phyloP scores from a whole-genome alignment of 306 rosid species.

The Prunus fruticosa region DNA sequence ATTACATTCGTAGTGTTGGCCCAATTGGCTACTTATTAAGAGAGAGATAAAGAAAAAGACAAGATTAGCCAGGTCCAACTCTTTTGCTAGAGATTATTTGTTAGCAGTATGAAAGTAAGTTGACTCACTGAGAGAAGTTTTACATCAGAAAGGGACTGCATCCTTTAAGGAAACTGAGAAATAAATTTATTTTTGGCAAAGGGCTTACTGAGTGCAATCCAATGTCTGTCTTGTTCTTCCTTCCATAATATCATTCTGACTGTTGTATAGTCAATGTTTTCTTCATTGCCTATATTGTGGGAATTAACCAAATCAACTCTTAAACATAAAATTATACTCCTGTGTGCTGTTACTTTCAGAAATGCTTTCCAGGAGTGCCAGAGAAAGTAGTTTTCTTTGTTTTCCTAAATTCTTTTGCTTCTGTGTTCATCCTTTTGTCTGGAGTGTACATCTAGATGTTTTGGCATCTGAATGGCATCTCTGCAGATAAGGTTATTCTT shows the following conservation, averaged over 20 bases:
- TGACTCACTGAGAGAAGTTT: not conserved
- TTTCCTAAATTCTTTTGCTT: not conserved
- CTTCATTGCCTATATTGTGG: not conserved
- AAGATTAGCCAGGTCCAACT: not conserved
- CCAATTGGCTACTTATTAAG: not conserved
- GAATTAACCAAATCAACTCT: constrained; percentile 3
- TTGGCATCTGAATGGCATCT: not conserved
- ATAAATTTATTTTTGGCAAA: not conserved
- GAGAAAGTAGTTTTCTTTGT: constrained; percentile 1
- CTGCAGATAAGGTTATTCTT: not conserved
- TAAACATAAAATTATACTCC: not conserved
- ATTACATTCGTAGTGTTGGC: not conserved
- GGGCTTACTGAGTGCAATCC: not conserved
- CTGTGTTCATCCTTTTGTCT: not conserved
- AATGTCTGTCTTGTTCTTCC: not conserved
- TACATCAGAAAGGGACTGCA: not conserved
- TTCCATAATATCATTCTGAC: not conserved
- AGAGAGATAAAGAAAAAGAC: too few relatives aligned
- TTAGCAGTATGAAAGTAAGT: not conserved
- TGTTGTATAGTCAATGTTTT: not conserved
- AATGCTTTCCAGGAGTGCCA: not conserved
- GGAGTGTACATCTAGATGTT: not conserved
- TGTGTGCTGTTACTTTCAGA: not conserved
- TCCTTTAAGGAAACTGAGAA: not conserved
- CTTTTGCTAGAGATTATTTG: not conserved